A percentile compares a stretch with the other conserved stretches of the same genome.
Conservation (phyloP, 2,329 filamentous ascomycete species). For the Pleoardoris graminearum region DNA sequence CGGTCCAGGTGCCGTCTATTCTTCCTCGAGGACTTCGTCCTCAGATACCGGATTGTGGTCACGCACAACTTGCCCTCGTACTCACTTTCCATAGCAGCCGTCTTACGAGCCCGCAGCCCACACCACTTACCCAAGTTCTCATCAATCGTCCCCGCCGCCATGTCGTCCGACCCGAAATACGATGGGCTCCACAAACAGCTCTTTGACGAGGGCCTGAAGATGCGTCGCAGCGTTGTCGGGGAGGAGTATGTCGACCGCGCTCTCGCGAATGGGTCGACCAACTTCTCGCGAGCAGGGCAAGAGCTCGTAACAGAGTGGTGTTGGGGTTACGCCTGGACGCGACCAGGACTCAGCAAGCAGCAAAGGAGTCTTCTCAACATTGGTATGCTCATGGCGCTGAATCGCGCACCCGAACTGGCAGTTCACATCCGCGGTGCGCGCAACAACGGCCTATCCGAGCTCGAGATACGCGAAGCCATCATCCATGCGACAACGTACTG, state of each 20-base stretch:
- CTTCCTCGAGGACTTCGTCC: not conserved
- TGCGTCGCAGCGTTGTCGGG: conserved; percentile 64
- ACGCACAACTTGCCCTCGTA: not conserved
- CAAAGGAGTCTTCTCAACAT: conserved; percentile 66
- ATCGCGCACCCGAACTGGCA: conserved; percentile 61
- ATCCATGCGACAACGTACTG: conserved; percentile 57
- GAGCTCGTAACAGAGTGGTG: conserved; percentile 66
- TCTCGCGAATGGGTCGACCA: conserved; percentile 58
- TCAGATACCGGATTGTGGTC: conserved; percentile 8
- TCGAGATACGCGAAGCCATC: conserved; percentile 65
- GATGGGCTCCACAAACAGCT: conserved; percentile 56
- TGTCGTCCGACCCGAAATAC: conserved; percentile 49
- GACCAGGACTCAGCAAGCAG: conserved; percentile 64
- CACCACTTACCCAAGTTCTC: conserved; percentile 7
- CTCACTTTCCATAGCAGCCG: not conserved
- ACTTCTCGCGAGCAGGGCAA: conserved; percentile 65
- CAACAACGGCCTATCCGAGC: conserved; percentile 64
- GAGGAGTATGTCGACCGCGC: conserved; percentile 63
- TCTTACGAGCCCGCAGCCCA: not conserved
- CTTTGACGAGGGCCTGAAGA: conserved; percentile 64
- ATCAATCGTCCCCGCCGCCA: conserved; percentile 25
- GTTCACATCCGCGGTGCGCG: conserved; percentile 65
- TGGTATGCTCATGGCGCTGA: conserved; percentile 66
- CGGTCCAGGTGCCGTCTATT: conserved; percentile 15
- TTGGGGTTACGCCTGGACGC: conserved; percentile 67